Percentiles rank a stretch among this genome's conserved stretches.
phyloP scores from a whole-genome alignment of 139 green algal species.

The Haematococcus lacustris region DNA sequence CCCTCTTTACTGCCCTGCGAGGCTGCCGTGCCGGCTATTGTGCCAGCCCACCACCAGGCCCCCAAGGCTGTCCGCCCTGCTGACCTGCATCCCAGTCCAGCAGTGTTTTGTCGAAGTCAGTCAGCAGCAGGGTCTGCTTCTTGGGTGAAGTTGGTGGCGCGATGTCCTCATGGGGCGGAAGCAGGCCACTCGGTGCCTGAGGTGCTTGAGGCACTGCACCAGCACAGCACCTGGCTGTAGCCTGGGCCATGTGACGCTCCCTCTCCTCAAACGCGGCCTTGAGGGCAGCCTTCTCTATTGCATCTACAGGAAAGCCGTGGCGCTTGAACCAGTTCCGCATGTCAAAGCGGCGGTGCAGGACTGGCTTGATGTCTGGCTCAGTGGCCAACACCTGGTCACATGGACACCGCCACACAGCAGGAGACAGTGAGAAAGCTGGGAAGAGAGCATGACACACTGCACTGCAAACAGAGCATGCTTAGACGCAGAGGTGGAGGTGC shows the following conservation, averaged over 20 bases:
- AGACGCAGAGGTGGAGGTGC: neutral
- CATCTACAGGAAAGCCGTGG: conserved; percentile 35
- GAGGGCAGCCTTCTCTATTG: conserved; percentile 5
- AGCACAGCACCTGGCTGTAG: neutral
- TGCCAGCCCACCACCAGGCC: no score
- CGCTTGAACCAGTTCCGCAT: conserved; percentile 42
- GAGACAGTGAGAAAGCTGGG: neutral
- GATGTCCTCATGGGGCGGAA: neutral
- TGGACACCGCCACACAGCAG: neutral
- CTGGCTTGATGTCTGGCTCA: conserved; percentile 47
- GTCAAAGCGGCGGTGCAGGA: conserved; percentile 66
- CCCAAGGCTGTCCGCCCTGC: no score
- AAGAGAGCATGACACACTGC: neutral
- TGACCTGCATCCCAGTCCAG: conserved; percentile 51
- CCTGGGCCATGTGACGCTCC: conserved; percentile 41
- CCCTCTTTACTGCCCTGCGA: no score
- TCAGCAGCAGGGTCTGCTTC: neutral
- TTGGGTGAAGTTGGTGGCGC: neutral
- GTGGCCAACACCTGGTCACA: conserved; percentile 16
- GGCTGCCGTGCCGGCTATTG: no score
- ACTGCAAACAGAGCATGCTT: neutral
- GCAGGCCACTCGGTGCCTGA: neutral
- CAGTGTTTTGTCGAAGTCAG: conserved; percentile 80
- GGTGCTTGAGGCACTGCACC: neutral
- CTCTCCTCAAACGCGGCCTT: neutral